Conservation (phyloP, 495 filamentous ascomycete species). For the Hypoxylon lienhwacheense region DNA sequence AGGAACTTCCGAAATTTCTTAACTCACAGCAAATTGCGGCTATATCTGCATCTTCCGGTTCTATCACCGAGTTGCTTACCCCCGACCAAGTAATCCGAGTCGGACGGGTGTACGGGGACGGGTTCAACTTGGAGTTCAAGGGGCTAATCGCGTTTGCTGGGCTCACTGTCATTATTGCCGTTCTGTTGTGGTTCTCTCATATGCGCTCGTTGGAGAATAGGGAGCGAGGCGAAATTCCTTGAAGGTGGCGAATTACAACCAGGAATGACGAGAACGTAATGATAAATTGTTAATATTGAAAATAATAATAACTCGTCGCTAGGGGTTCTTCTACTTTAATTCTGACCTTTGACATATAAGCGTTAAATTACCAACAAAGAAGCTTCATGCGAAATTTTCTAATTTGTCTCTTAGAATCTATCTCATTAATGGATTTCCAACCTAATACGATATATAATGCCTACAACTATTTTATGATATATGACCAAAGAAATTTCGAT, state of each 20-base stretch:
- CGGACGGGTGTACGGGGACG: conserved; percentile 11
- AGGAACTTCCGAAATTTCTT: conserved; percentile 13
- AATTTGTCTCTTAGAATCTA: no score
- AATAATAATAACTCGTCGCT: no score
- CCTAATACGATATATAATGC: no score
- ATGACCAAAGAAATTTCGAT: no score
- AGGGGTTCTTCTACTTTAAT: no score
- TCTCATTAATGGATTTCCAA: no score
- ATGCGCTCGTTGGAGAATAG: conserved; percentile 9
- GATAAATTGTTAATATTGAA: no score
- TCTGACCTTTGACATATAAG: no score
- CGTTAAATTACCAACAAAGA: no score
- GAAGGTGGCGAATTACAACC: background rate
- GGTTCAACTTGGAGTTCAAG: conserved; percentile 17
- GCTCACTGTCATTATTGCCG: conserved; percentile 5
- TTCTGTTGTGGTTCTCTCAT: conserved; percentile 14
- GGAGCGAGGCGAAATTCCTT: background rate
- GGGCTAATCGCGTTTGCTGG: conserved; percentile 13
- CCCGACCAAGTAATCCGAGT: conserved; percentile 4
- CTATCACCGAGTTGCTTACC: background rate
- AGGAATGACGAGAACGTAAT: conserved; percentile 5
- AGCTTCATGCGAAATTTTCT: no score
- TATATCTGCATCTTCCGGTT: conserved; percentile 17
- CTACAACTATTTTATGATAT: no score
- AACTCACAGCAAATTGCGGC: conserved; percentile 12